These are phyloP conservation scores for Candida dubliniensis DNA, from an alignment of 1,139 yeast species.

Conservation along the genomic window DNA sequence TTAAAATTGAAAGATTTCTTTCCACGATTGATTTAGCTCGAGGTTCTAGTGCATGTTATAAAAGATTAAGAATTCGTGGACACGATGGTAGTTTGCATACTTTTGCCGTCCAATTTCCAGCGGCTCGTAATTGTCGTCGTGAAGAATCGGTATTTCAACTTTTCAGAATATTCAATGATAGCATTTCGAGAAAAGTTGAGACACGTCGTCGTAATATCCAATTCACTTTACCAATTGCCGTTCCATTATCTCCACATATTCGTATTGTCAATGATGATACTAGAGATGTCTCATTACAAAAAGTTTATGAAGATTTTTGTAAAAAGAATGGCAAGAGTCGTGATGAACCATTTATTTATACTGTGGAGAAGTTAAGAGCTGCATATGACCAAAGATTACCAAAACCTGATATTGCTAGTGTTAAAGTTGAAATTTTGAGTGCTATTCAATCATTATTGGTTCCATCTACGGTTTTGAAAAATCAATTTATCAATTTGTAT, in stretches of 20 bases:
- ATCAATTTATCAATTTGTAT: constrained; percentile 61
- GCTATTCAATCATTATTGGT: constrained; percentile 86
- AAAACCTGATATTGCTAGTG: constrained; percentile 85
- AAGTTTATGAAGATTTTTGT: constrained; percentile 87
- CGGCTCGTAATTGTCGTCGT: constrained; percentile 95
- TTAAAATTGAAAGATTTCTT: constrained; percentile 88
- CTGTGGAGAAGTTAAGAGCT: constrained; percentile 82
- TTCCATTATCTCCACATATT: constrained; percentile 93
- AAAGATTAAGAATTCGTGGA: constrained; percentile 86
- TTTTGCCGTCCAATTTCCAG: constrained; percentile 96
- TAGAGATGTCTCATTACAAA: constrained; percentile 76
- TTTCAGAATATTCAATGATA: constrained; percentile 83
- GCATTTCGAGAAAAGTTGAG: constrained; percentile 78
- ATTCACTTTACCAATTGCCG: constrained; percentile 87
- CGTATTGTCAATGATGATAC: constrained; percentile 86
- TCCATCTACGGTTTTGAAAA: constrained; percentile 81
- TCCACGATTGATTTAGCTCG: constrained; percentile 88
- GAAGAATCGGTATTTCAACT: constrained; percentile 93
- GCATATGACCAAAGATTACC: constrained; percentile 93
- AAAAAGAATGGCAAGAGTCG: constrained; percentile 69
- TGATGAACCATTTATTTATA: constrained; percentile 87
- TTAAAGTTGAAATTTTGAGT: constrained; percentile 85
- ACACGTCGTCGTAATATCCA: constrained; percentile 82
- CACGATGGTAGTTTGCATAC: constrained; percentile 90
- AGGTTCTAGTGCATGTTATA: constrained; percentile 90